These are phyloP conservation scores for Carpinus viminea DNA, from an alignment of 306 rosid genomes.

Conservation along the genomic window DNA sequence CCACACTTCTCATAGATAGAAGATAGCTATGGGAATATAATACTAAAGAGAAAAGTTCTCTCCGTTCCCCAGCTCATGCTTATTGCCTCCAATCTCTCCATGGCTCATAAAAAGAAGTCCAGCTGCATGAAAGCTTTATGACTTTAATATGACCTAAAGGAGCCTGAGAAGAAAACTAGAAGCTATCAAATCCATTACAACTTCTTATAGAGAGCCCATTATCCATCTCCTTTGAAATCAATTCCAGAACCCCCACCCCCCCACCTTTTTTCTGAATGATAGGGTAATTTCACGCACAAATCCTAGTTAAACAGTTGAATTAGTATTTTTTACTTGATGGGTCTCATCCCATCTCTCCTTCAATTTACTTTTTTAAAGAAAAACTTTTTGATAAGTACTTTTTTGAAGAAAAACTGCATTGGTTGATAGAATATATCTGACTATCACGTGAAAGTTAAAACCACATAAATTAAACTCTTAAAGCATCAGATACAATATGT, in stretches of 20 bases:
- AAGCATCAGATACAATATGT: not conserved
- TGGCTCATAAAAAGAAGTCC: not conserved
- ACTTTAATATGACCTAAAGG: not conserved
- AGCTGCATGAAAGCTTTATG: not conserved
- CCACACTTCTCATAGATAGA: not conserved
- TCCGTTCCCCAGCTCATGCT: not conserved
- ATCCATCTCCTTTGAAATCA: not conserved
- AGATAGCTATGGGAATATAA: not conserved
- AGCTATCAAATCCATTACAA: constrained; percentile 3
- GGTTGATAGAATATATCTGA: not conserved
- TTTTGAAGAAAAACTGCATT: not conserved
- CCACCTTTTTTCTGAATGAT: not conserved
- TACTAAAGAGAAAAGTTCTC: not conserved
- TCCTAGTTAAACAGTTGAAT: not conserved
- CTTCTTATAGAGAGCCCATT: not conserved
- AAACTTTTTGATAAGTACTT: not conserved
- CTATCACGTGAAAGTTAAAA: not conserved
- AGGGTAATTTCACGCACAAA: not conserved
- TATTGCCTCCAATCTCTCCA: not conserved
- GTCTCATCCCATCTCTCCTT: not conserved
- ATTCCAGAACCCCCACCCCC: not conserved
- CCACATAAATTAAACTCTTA: not conserved
- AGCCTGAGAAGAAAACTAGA: not conserved
- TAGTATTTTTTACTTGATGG: not conserved
- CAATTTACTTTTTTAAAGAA: not conserved